These are phyloP conservation scores for Phialophora tarda DNA, from an alignment of 2,329 filamentous ascomycete species.

Conservation along the genomic window DNA sequence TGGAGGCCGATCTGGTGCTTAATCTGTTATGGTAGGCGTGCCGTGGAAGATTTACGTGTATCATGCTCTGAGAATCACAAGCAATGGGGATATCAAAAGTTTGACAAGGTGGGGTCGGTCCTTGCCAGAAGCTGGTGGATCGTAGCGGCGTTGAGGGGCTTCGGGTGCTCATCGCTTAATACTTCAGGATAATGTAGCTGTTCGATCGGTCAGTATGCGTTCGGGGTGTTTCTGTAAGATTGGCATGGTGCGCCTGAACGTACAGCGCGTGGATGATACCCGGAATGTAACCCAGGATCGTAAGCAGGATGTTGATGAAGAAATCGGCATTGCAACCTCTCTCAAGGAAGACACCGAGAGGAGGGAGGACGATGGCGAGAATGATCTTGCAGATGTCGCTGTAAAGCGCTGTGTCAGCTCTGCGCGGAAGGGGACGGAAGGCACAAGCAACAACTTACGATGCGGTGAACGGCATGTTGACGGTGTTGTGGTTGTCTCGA, in stretches of 20 bases:
- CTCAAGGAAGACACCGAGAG: constrained; percentile 93
- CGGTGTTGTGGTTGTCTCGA: neutral
- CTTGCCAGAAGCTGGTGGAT: constrained; percentile 26
- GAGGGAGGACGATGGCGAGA: constrained; percentile 86
- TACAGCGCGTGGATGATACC: constrained; percentile 92
- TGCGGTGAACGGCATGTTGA: constrained; percentile 59
- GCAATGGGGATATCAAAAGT: constrained; percentile 38
- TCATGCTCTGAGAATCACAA: constrained; percentile 31
- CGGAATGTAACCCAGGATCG: constrained; percentile 75
- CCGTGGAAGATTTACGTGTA: constrained; percentile 20
- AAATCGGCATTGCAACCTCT: constrained; percentile 84
- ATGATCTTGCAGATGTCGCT: constrained; percentile 82
- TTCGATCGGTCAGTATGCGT: constrained; percentile 27
- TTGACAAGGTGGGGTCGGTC: constrained; percentile 35
- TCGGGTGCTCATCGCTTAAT: constrained; percentile 58
- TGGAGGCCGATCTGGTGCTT: constrained; percentile 15
- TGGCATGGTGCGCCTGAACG: constrained; percentile 44
- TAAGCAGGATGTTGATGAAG: constrained; percentile 90
- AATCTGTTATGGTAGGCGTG: constrained; percentile 11
- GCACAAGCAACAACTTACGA: constrained; percentile 49
- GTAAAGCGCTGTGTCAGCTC: constrained; percentile 29
- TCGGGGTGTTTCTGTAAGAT: neutral
- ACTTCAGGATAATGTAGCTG: constrained; percentile 87
- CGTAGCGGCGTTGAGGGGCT: constrained; percentile 39
- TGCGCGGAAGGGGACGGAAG: constrained; percentile 30